Conservation (phyloP, 257 asterid species). For the Solanum neorickii region DNA sequence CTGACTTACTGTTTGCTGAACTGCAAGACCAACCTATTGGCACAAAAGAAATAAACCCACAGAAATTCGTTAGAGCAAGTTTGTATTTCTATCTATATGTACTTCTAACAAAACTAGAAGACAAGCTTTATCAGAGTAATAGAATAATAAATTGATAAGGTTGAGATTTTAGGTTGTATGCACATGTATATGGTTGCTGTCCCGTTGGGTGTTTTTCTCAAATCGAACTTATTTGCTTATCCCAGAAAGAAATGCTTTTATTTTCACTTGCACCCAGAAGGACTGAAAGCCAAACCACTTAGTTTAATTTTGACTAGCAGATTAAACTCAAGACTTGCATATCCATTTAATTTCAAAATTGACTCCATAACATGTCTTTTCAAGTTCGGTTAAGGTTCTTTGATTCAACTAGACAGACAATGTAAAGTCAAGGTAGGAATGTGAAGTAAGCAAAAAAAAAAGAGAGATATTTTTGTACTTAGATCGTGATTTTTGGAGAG, state of each 20-base stretch:
- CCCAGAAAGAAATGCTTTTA: neutral
- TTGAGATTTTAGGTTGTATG: neutral
- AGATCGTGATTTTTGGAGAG: neutral
- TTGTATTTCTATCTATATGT: neutral
- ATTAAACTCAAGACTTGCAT: neutral
- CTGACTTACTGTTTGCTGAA: slow-evolving; percentile 81
- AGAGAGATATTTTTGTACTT: neutral
- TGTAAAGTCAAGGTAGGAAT: neutral
- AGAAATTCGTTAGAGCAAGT: neutral
- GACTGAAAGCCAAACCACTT: neutral
- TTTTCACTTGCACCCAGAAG: neutral
- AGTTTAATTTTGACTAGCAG: neutral
- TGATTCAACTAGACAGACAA: neutral
- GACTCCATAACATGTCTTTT: neutral
- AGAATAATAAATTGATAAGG: neutral
- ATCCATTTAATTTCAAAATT: neutral
- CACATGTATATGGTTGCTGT: neutral
- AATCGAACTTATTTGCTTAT: neutral
- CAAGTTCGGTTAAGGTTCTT: neutral
- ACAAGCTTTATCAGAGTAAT: neutral
- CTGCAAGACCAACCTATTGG: slow-evolving; percentile 80
- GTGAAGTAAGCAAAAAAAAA: neutral
- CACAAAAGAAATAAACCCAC: neutral
- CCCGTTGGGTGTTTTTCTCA: neutral
- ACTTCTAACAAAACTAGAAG: neutral